phyloP scores from a whole-genome alignment of 2,329 filamentous ascomycete species.

The Davidsoniella neocaledoniae region DNA sequence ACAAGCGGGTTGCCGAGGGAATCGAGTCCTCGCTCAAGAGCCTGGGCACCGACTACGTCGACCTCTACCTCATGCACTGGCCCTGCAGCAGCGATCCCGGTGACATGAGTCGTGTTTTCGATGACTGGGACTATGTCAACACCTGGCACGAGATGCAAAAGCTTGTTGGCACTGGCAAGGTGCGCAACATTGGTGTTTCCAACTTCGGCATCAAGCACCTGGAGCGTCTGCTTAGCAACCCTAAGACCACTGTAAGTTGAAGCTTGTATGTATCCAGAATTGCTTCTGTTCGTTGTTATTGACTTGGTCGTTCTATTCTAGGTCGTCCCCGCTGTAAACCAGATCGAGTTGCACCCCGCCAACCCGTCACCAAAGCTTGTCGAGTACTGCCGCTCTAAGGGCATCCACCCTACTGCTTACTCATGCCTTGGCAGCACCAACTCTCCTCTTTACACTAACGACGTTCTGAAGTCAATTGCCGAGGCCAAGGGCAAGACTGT shows the following conservation, averaged over 20 bases:
- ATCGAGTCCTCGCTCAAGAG: constrained; percentile 42
- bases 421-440: constrained; percentile 56
- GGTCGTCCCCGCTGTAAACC: constrained; percentile 54
- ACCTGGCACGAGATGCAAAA: constrained; percentile 62
- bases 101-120: constrained; percentile 48
- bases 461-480: constrained; percentile 44
- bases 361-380: constrained; percentile 68
- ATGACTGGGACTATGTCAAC: constrained; percentile 69
- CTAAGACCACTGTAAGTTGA: constrained; percentile 28
- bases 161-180: constrained; percentile 50
- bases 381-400: constrained; percentile 53
- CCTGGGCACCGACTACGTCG: constrained; percentile 48
- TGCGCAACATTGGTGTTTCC: constrained; percentile 67
- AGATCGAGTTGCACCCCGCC: constrained; percentile 68
- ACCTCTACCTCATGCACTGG: constrained; percentile 60
- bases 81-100: constrained; percentile 45
- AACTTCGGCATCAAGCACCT: constrained; percentile 74
- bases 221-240: constrained; percentile 55
- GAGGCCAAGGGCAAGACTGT: constrained; percentile 49
- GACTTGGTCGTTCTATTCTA: constrained; percentile 15
- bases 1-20: constrained; percentile 49
- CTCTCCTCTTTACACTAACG: constrained; percentile 53
- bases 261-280: background rate
- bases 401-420: constrained; percentile 60
- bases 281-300: background rate